A percentile compares a stretch with the other conserved stretches of the same genome.
These are phyloP conservation scores for Brassica hybrid DNA, from an alignment of 441 rosid species.

Conservation along the genomic window DNA sequence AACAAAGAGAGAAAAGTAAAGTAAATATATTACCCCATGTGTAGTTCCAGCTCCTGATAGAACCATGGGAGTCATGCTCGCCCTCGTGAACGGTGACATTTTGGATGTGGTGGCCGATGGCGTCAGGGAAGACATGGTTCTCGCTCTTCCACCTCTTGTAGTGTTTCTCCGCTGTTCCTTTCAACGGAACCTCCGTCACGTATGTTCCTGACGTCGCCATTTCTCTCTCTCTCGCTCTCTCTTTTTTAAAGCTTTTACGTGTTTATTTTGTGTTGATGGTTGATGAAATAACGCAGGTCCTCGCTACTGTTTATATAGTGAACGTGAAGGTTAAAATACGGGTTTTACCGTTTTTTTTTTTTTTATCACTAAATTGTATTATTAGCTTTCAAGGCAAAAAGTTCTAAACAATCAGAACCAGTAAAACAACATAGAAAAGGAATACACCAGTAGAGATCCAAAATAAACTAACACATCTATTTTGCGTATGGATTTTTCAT, in stretches of 20 bases:
- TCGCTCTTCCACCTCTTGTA: slow-evolving; percentile 27
- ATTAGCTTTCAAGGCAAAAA: no score
- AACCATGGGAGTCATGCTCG: slow-evolving; percentile 20
- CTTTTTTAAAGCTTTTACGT: neutral
- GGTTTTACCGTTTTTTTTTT: slow-evolving; percentile 10
- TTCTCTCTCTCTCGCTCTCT: neutral
- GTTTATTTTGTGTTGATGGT: neutral
- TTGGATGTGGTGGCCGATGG: slow-evolving; percentile 30
- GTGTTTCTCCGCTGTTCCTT: slow-evolving; percentile 24
- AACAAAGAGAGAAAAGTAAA: neutral
- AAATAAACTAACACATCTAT: no score
- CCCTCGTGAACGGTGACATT: slow-evolving; percentile 29
- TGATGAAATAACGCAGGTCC: neutral
- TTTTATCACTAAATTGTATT: no score
- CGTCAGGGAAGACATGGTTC: slow-evolving; percentile 30
- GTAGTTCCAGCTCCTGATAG: slow-evolving; percentile 27
- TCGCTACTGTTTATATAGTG: slow-evolving; percentile 2
- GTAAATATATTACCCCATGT: slow-evolving; percentile 16
- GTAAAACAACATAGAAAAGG: no score
- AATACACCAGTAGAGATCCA: no score
- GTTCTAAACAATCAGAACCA: no score
- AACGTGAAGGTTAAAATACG: neutral
- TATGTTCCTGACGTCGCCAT: slow-evolving; percentile 33
- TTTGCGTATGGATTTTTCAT: no score
- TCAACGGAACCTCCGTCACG: slow-evolving; percentile 28